Conservation (phyloP, 495 filamentous ascomycete species). For the Evansstolkia leycettana region DNA sequence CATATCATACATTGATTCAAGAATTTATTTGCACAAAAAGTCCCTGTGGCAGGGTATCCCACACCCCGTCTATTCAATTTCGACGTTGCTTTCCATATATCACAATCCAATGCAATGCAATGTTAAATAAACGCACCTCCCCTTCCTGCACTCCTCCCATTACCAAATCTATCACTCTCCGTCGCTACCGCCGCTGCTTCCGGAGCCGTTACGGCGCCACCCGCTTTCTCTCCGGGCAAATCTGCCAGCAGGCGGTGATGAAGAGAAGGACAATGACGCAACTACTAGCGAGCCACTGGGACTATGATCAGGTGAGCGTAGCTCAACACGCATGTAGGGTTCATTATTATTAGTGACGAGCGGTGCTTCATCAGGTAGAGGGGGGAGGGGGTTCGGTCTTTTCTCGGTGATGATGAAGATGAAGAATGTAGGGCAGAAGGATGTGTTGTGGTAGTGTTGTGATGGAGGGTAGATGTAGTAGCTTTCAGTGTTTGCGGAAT, state of each 20-base stretch:
- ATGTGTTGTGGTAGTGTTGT: constrained; percentile 2
- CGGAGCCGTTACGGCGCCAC: background rate
- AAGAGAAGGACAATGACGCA: background rate
- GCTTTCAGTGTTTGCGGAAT: constrained; percentile 8
- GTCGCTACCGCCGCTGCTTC: background rate
- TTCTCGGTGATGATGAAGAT: background rate
- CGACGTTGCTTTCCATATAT: no score
- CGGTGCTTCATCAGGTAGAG: background rate
- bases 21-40: no score
- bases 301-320: background rate
- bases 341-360: background rate
- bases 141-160: no score
- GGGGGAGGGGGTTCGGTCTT: background rate
- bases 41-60: no score
- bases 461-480: constrained; percentile 12
- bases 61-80: no score
- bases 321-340: background rate
- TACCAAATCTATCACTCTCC: no score
- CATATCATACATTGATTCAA: no score
- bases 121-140: background rate
- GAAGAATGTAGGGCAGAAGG: background rate
- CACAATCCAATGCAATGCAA: no score
- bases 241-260: no score
- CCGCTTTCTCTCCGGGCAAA: background rate
- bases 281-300: background rate